Base-by-base conservation (phyloP, 805 yeast species). In the Barnettozyma pratensis region DNA sequence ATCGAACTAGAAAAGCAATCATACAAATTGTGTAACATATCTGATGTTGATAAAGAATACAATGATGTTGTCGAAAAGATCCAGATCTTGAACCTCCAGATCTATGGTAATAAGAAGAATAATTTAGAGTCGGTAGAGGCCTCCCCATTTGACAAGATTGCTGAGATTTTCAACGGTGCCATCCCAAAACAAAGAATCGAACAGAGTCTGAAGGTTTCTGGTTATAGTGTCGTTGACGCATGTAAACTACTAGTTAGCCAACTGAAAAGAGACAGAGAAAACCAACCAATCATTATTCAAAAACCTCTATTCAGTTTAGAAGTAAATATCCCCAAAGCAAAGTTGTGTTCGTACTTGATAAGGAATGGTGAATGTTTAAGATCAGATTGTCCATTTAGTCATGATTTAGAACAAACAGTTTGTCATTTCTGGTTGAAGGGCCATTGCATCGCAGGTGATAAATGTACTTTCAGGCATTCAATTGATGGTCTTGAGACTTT, bases 391-490 rank as follows among this genome's bases (percentile, higher is more conserved):
- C 65, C 65, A 49, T 75, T 72, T 48, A 64, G 73, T 45, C 79
- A 75, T 55, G 77, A 75, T 48, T 43, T 73, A 31, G 60, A 70
- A 2, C 55, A 63, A n/a, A 59, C 72, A 27, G 66, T 71, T 7
- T 75, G 79, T 49, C 62, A 75, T 30, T 75, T 69, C 55, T 75
- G 79, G 79, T 58, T 75, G 6, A 69, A 67, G 36, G 74, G 75
- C 2, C 58, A 61, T 9, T 75, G 79, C 51, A 44, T 69, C 6
- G 73, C 74, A 6, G 78, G 77, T 8, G 68, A 65, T 8, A 47
- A 50, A 3, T 75, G 79, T 54, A 55, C 57, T 36, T 75, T 73
- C 51, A 56, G 68, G 42, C 79, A 75, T 51, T 39, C 50, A 5
- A 31, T 62, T 19, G 63, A 51, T 35, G 53, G 39, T 1, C 12